Evolutionary conservation across 768 basidiomycete genomes (phyloP), one percentile per base, ranked within the genome.

Genomic region (Tylopilus vinaceipallidus): DNA sequence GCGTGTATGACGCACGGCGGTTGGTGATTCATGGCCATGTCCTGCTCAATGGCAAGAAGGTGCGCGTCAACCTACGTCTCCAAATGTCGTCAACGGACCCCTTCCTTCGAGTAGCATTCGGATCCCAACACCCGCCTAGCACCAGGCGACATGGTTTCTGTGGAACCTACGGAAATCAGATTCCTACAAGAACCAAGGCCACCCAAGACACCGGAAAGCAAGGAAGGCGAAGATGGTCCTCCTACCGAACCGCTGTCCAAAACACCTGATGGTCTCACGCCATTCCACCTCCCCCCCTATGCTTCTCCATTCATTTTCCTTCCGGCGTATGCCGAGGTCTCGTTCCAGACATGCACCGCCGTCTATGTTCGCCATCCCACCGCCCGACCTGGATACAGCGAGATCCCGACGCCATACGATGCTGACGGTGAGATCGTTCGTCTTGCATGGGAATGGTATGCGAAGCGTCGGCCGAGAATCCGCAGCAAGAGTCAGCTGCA

Each of bases 371-470:
- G 97, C 32, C 93, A 98, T 61, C 97, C 97, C 8, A 97, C 95
- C 0, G 97, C 95, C 0, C 83, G 93, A n/a, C 91, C 94, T 0
- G 90, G 90, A 6, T 94, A 95, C 71, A 91, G 88, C 14, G 97
- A 99, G 69, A 88, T 99, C 32, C 92, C 95, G 6, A 91, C 90
- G 4, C 97, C 97, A 3, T 98, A 88, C 68, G 92, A 95, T 54
- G 94, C 97, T 0, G 95, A 97, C 61, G 97, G 97, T 16, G 90
- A 95, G 56, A 76, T 97, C 12, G 80, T 98, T 53, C 84, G 91
- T 49, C 79, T 91, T 50, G 87, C 91, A 3, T 99, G 97, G 97
- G 95, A 95, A 70, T 98, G 91, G 91, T 97, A 93, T 61, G 78
- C 83, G 52, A 76, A 83, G 67, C 74, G 80, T 43, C 76, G 88